phyloP scores from a whole-genome alignment of 345 rosid genomes.

The Moricandia arvensis region DNA sequence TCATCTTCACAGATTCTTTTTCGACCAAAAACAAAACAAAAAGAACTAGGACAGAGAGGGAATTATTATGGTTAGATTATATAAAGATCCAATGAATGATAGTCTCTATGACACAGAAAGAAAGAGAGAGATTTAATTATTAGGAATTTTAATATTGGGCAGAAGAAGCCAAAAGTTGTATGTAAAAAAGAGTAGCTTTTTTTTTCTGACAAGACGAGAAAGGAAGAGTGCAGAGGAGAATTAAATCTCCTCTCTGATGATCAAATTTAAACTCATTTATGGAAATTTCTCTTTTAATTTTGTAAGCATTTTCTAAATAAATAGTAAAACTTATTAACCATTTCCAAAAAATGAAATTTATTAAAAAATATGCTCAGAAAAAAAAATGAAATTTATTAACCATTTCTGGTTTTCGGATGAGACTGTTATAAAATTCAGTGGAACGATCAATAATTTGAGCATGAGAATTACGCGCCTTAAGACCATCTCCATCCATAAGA shows the following conservation, averaged over 20 bases:
- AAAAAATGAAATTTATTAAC: neutral
- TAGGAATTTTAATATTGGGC: neutral
- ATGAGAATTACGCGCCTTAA: constrained; percentile 12
- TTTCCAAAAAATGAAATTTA: neutral
- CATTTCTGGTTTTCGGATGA: neutral
- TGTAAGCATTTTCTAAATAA: neutral
- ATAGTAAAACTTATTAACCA: neutral
- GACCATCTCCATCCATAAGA: too few relatives aligned
- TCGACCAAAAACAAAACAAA: constrained; percentile 8
- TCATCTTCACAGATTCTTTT: constrained; percentile 40
- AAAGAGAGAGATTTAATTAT: neutral
- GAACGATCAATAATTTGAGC: neutral
- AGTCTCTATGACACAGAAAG: neutral
- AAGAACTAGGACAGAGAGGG: neutral
- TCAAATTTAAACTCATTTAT: constrained; percentile 5
- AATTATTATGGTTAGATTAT: neutral
- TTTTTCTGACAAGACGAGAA: constrained; percentile 16
- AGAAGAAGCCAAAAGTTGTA: neutral
- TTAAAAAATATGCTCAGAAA: too few relatives aligned
- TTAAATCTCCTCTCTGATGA: neutral
- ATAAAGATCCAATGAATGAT: constrained; percentile 1
- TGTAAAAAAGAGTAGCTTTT: neutral
- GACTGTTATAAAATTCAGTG: constrained; percentile 16
- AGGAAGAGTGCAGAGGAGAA: constrained; percentile 31
- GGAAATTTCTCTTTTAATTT: constrained; percentile 5